A percentile compares a stretch with the other conserved stretches of the same genome.
These are phyloP conservation scores for Pichia kudriavzevii DNA, from an alignment of 1,139 yeast genomes.

Conservation along the genomic window DNA sequence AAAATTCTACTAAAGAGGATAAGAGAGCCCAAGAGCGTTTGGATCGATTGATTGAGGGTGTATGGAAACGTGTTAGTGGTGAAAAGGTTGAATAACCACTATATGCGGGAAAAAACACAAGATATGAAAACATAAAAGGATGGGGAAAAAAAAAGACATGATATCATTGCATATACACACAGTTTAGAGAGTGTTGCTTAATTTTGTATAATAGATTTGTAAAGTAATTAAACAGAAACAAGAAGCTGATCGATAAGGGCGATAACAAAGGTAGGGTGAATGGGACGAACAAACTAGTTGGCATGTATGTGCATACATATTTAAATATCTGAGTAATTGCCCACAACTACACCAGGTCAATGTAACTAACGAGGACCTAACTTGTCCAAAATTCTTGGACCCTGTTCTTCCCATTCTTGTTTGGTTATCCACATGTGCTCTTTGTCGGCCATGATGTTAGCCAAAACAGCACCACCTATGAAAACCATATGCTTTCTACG, in stretches of 20 bases:
- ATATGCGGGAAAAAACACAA: conserved; percentile 1
- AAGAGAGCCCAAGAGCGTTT: conserved; percentile 29
- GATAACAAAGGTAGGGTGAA: no score
- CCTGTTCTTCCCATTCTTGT: conserved; percentile 97
- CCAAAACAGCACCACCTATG: conserved; percentile 97
- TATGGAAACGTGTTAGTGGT: conserved; percentile 34
- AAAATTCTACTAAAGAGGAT: conserved; percentile 1
- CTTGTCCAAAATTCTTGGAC: conserved; percentile 74
- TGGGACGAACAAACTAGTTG: no score
- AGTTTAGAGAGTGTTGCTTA: no score
- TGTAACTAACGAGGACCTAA: conserved; percentile 98
- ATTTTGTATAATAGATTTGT: no score
- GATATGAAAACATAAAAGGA: background rate
- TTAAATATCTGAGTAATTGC: no score
- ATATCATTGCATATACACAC: background rate
- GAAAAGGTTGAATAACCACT: conserved; percentile 20
- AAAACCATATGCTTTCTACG: conserved; percentile 98
- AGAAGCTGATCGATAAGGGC: no score
- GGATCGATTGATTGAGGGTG: conserved; percentile 43
- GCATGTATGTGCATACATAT: no score
- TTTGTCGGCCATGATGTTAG: conserved; percentile 96
- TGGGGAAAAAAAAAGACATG: conserved; percentile 1
- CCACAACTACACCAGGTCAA: no score
- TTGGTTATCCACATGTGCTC: conserved; percentile 97
- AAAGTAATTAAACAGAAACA: no score